Percentiles rank a stretch among this genome's conserved stretches.
These are phyloP conservation scores for Stagonosporopsis vannaccii DNA, from an alignment of 2,329 filamentous ascomycete species.

Conservation along the genomic window DNA sequence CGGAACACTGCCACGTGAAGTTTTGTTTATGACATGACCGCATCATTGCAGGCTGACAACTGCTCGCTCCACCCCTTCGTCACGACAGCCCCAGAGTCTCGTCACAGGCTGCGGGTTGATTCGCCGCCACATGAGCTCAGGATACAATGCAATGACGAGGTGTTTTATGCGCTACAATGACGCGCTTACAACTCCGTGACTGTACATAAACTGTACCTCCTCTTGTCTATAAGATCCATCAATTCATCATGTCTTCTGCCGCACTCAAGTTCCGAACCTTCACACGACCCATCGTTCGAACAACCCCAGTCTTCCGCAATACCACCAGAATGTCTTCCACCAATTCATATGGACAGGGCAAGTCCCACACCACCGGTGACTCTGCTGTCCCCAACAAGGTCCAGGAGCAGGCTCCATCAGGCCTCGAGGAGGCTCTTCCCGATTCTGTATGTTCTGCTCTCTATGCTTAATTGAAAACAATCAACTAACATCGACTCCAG, in stretches of 20 bases:
- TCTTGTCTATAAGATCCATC: slow-evolving; percentile 17
- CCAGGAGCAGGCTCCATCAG: slow-evolving; percentile 50
- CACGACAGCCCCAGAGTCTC: slow-evolving; percentile 1
- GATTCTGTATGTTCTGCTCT: slow-evolving; percentile 36
- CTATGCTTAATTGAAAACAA: no score
- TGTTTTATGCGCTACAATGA: background rate
- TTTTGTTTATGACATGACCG: slow-evolving; percentile 13
- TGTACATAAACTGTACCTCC: slow-evolving; percentile 13
- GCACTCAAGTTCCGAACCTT: slow-evolving; percentile 29
- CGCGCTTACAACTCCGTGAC: slow-evolving; percentile 4
- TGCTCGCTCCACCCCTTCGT: slow-evolving; percentile 7
- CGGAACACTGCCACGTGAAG: background rate
- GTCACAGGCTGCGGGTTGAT: background rate
- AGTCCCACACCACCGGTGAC: slow-evolving; percentile 52
- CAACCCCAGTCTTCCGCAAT: slow-evolving; percentile 21
- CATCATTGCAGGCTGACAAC: slow-evolving; percentile 16
- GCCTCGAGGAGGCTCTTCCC: slow-evolving; percentile 51
- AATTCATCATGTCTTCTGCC: slow-evolving; percentile 27
- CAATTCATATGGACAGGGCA: slow-evolving; percentile 51
- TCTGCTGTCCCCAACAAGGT: slow-evolving; percentile 51
- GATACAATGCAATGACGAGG: slow-evolving; percentile 3
- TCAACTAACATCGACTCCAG: slow-evolving; percentile 17
- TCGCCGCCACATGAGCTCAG: slow-evolving; percentile 16
- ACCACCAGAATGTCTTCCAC: slow-evolving; percentile 37
- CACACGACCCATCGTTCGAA: slow-evolving; percentile 27